Percentiles rank a stretch among this genome's conserved stretches.
These are phyloP conservation scores for Fagus crenata DNA, from an alignment of 306 rosid species.

Conservation along the genomic window DNA sequence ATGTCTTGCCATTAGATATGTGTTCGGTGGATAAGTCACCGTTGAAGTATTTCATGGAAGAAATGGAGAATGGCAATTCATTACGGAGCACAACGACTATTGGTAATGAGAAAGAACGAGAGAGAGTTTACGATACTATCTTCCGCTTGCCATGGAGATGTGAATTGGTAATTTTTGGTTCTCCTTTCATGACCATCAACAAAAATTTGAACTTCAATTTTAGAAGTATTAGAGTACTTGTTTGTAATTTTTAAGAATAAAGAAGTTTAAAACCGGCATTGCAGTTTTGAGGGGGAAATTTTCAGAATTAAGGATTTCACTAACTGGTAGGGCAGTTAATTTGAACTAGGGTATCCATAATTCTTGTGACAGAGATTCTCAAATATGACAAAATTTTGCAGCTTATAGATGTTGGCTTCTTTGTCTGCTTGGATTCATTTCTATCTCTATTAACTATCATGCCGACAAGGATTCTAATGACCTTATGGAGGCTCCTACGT, in stretches of 20 bases:
- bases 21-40: slow-evolving; percentile 73
- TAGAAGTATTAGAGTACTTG: not conserved
- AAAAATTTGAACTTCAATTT: not conserved
- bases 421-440: slow-evolving; percentile 96
- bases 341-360: slow-evolving; percentile 27
- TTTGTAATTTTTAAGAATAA: not conserved
- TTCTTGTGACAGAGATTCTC: slow-evolving; percentile 32
- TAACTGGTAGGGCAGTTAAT: slow-evolving; percentile 16
- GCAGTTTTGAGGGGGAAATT: slow-evolving; percentile 3
- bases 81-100: slow-evolving; percentile 78
- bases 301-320: not conserved
- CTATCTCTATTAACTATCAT: slow-evolving; percentile 88
- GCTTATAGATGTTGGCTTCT: slow-evolving; percentile 97
- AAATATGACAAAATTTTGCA: slow-evolving; percentile 52
- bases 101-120: slow-evolving; percentile 90
- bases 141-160: slow-evolving; percentile 99
- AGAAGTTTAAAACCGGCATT: not conserved
- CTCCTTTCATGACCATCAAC: slow-evolving; percentile 7
- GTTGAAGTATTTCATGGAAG: slow-evolving; percentile 71
- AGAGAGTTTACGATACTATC: slow-evolving; percentile 90
- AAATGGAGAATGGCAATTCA: slow-evolving; percentile 81
- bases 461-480: slow-evolving; percentile 80
- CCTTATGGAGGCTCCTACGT: slow-evolving; percentile 72
- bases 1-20: slow-evolving; percentile 46
- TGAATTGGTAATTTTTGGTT: slow-evolving; percentile 71